phyloP scores from a whole-genome alignment of 768 basidiomycete species.

The Hebeloma cylindrosporum region DNA sequence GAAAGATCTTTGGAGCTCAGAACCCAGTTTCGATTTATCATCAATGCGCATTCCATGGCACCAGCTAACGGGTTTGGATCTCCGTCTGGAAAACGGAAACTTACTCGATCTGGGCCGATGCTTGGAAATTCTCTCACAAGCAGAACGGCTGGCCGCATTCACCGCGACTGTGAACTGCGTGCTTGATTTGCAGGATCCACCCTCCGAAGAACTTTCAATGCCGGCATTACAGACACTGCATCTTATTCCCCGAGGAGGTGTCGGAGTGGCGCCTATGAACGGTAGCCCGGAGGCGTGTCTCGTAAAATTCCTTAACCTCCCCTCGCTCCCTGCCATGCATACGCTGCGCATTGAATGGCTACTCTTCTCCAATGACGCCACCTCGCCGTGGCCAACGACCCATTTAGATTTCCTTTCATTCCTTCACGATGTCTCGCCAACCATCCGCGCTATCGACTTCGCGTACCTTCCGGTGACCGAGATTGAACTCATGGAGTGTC shows the following conservation, averaged over 20 bases:
- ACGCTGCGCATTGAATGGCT: slow-evolving; percentile 38
- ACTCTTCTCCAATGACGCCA: slow-evolving; percentile 12
- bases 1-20: slow-evolving; percentile 23
- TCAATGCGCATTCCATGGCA: slow-evolving; percentile 36
- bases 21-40: slow-evolving; percentile 24
- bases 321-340: slow-evolving; percentile 30
- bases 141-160: slow-evolving; percentile 32
- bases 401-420: slow-evolving; percentile 31
- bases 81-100: slow-evolving; percentile 34
- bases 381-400: slow-evolving; percentile 18
- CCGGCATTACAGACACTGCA: slow-evolving; percentile 33
- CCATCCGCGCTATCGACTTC: slow-evolving; percentile 34
- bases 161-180: slow-evolving; percentile 33
- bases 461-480: slow-evolving; percentile 41
- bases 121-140: slow-evolving; percentile 32
- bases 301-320: slow-evolving; percentile 30
- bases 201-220: slow-evolving; percentile 19
- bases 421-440: slow-evolving; percentile 24
- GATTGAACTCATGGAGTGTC: slow-evolving; percentile 29
- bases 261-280: background rate
- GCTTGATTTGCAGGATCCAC: slow-evolving; percentile 14
- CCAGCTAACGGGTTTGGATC: slow-evolving; percentile 38
- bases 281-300: slow-evolving; percentile 23
- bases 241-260: slow-evolving; percentile 32
- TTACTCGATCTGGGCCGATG: slow-evolving; percentile 38